A percentile compares a stretch with the other conserved stretches of the same genome.
These are phyloP conservation scores for Fusarium sp. DNA, from an alignment of 2,329 filamentous ascomycete genomes.

Conservation along the genomic window DNA sequence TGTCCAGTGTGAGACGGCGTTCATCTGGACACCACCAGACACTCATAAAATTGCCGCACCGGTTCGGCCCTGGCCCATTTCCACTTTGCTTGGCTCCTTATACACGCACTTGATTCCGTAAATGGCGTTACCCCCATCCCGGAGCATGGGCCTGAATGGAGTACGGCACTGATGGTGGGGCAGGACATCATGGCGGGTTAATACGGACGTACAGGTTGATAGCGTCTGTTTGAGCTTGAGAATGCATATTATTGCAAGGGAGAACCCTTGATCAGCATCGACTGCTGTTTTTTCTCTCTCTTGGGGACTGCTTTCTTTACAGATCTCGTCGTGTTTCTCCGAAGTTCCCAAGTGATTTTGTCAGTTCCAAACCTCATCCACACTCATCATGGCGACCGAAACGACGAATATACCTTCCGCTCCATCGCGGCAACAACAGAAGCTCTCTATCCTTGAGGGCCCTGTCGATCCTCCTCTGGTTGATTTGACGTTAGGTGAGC, in stretches of 20 bases:
- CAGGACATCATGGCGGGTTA: conserved; percentile 29
- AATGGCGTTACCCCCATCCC: conserved; percentile 20
- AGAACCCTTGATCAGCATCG: conserved; percentile 16
- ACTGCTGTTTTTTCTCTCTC: not conserved
- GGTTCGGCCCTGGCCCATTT: conserved; percentile 4
- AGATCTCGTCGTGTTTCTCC: not conserved
- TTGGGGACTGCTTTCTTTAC: not conserved
- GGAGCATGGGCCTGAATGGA: conserved; percentile 29
- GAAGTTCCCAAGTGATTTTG: not conserved
- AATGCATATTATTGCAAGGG: conserved; percentile 25
- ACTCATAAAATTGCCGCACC: conserved; percentile 36
- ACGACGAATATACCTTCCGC: conserved; percentile 41
- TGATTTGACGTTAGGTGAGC: conserved; percentile 75
- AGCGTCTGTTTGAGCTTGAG: conserved; percentile 22
- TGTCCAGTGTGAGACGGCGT: conserved; percentile 7
- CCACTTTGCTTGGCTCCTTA: conserved; percentile 2
- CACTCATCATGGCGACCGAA: conserved; percentile 43
- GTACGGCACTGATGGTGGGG: conserved; percentile 34
- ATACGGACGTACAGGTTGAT: conserved; percentile 30
- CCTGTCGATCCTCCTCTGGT: conserved; percentile 73
- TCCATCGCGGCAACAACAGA: conserved; percentile 46
- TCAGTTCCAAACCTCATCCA: not conserved
- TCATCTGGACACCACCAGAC: not conserved
- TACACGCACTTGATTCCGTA: conserved; percentile 17
- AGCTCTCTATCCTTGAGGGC: conserved; percentile 70